Conservation (phyloP, 352 stramenopile species). For the Phytophthora ohioensis region DNA sequence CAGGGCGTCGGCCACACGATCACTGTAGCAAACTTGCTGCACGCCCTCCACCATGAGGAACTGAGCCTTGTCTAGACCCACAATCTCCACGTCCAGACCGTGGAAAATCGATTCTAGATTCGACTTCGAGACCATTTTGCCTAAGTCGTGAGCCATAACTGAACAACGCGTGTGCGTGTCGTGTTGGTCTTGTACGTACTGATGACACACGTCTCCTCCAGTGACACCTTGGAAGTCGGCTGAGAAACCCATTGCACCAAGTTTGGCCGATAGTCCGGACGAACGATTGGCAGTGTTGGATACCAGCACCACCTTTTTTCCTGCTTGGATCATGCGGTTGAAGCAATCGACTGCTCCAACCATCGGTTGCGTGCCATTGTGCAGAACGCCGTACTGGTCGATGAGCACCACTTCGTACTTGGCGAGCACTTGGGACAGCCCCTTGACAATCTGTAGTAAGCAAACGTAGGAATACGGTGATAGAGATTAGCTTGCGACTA, state of each 20-base stretch:
- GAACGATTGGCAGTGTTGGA: slow-evolving; percentile 89
- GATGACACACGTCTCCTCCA: slow-evolving; percentile 57
- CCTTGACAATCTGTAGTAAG: slow-evolving; percentile 38
- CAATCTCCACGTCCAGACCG: slow-evolving; percentile 52
- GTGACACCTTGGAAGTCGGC: slow-evolving; percentile 65
- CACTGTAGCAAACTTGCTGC: slow-evolving; percentile 60
- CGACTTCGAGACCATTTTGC: slow-evolving; percentile 35
- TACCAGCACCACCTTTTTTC: slow-evolving; percentile 87
- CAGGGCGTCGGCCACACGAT: slow-evolving; percentile 33
- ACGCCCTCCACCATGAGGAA: slow-evolving; percentile 70
- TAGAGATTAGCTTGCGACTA: neutral
- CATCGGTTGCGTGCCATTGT: slow-evolving; percentile 85
- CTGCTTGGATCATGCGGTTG: slow-evolving; percentile 49
- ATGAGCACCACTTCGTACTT: slow-evolving; percentile 92
- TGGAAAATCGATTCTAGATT: slow-evolving; percentile 59
- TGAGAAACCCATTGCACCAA: slow-evolving; percentile 78
- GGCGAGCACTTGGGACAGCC: slow-evolving; percentile 50
- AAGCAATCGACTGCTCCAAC: slow-evolving; percentile 74
- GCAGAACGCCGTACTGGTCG: slow-evolving; percentile 93
- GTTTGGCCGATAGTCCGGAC: slow-evolving; percentile 47
- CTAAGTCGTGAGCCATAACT: slow-evolving; percentile 49
- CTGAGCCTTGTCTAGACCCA: slow-evolving; percentile 48
- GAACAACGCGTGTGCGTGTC: slow-evolving; percentile 42
- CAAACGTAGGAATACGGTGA: too few relatives aligned
- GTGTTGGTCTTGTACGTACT: slow-evolving; percentile 42